phyloP scores from a whole-genome alignment of 169 alveolate genomes.

The Plasmodium yoelii region DNA sequence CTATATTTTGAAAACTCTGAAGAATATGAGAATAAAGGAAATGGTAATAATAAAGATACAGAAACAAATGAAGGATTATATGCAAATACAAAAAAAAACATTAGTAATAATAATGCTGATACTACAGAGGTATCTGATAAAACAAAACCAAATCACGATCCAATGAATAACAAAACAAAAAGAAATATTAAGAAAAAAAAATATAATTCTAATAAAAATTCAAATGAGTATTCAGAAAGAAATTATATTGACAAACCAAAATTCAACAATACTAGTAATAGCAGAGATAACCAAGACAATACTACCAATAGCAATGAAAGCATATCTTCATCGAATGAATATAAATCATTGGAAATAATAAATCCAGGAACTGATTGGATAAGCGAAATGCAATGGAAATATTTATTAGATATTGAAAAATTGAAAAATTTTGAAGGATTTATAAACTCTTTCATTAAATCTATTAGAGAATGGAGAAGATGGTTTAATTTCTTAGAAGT shows the following conservation, averaged over 20 bases:
- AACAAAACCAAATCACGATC: neutral
- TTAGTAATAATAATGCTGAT: neutral
- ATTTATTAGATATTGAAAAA: conserved; percentile 62
- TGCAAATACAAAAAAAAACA: neutral
- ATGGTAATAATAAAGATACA: neutral
- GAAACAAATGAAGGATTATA: neutral
- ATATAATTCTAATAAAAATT: conserved; percentile 15
- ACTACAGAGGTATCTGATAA: neutral
- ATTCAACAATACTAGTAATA: conserved; percentile 27
- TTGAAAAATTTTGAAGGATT: conserved; percentile 74
- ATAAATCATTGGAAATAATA: conserved; percentile 15
- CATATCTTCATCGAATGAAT: conserved; percentile 18
- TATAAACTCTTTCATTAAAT: conserved; percentile 72
- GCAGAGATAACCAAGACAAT: neutral
- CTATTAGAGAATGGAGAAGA: conserved; percentile 78
- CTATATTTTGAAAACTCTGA: conserved; percentile 5
- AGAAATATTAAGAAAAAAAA: conserved; percentile 25
- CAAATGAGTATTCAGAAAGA: conserved; percentile 23
- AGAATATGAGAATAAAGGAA: conserved; percentile 2
- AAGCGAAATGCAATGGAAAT: conserved; percentile 61
- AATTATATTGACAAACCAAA: conserved; percentile 26
- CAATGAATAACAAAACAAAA: conserved; percentile 35
- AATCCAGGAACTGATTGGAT: conserved; percentile 78
- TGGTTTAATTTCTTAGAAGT: conserved; percentile 74
- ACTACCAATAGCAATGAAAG: too few relatives aligned